Percentiles rank a stretch among this genome's conserved stretches.
Conservation (phyloP, 2,329 filamentous ascomycete species). For the Colletotrichum gigasporum region DNA sequence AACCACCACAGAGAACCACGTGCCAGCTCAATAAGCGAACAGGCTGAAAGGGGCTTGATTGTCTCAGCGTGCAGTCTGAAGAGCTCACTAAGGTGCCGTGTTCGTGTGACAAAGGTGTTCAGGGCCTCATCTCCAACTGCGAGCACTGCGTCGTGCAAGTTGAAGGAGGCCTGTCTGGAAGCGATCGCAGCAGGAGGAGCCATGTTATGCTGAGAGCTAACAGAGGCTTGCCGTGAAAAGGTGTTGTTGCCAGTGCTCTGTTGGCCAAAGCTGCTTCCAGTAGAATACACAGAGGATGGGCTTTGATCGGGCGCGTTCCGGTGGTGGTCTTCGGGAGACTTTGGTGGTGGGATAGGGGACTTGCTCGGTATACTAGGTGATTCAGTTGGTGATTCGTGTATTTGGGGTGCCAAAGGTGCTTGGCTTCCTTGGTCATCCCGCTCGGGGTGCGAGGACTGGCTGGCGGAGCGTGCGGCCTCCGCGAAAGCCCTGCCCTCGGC, state of each 20-base stretch:
- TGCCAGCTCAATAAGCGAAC: constrained; percentile 73
- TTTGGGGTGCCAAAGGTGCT: constrained; percentile 41
- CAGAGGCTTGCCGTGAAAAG: constrained; percentile 31
- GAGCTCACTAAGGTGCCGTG: constrained; percentile 77
- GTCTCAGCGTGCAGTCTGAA: constrained; percentile 83
- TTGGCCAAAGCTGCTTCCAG: constrained; percentile 19
- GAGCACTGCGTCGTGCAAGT: constrained; percentile 51
- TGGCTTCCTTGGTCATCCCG: constrained; percentile 36
- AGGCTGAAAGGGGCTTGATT: constrained; percentile 71
- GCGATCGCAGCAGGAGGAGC: constrained; percentile 38
- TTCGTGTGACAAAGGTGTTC: constrained; percentile 74
- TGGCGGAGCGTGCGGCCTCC: constrained; percentile 53
- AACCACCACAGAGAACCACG: constrained; percentile 91
- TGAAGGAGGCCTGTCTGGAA: constrained; percentile 45
- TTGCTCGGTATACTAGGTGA: constrained; percentile 30
- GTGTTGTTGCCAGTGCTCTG: constrained; percentile 11
- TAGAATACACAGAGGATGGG: constrained; percentile 44
- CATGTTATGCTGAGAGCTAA: constrained; percentile 30
- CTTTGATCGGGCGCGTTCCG: constrained; percentile 48
- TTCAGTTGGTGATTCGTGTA: constrained; percentile 28
- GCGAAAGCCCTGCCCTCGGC: constrained; percentile 69
- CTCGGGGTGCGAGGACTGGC: constrained; percentile 39
- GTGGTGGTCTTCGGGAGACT: constrained; percentile 32
- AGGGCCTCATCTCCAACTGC: constrained; percentile 73
- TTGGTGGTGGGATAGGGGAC: constrained; percentile 33